Evolutionary conservation across 805 yeast species (phyloP).

Genomic region (Scheffersomyces lignosus): DNA sequence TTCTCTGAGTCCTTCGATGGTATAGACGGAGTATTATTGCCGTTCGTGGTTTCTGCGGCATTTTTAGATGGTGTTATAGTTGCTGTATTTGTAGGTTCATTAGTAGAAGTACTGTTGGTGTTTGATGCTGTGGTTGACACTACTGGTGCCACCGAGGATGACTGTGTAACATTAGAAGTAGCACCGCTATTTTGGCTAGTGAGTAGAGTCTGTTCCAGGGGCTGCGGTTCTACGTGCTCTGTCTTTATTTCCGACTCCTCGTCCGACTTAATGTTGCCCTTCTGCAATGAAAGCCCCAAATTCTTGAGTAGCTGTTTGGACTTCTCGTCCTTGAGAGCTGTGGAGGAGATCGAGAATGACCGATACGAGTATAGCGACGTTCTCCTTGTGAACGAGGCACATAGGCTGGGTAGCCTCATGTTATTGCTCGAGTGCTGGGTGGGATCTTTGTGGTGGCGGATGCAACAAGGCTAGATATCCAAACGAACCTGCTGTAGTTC

Average conservation of each 20-base stretch:
- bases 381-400: too few species aligned
- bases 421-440: too few species aligned
- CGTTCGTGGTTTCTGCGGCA: too few species aligned
- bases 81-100: neutral
- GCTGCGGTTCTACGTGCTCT: conserved; percentile 1
- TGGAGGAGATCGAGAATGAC: neutral
- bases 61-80: neutral
- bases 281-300: conserved; percentile 32
- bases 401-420: too few species aligned
- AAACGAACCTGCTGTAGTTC: too few species aligned
- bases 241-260: conserved; percentile 2
- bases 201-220: neutral
- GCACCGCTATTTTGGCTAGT: neutral
- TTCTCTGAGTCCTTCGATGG: conserved; percentile 1
- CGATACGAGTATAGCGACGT: too few species aligned
- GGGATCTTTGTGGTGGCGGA: too few species aligned
- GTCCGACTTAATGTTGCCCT: conserved; percentile 26
- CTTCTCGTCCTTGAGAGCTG: conserved; percentile 7
- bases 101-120: neutral
- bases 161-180: neutral
- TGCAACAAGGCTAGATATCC: too few species aligned
- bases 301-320: conserved; percentile 23
- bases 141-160: neutral
- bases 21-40: too few species aligned
- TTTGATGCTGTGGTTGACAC: neutral